Base-by-base conservation (phyloP, 345 rosid species). In the Laguncularia racemosa region DNA sequence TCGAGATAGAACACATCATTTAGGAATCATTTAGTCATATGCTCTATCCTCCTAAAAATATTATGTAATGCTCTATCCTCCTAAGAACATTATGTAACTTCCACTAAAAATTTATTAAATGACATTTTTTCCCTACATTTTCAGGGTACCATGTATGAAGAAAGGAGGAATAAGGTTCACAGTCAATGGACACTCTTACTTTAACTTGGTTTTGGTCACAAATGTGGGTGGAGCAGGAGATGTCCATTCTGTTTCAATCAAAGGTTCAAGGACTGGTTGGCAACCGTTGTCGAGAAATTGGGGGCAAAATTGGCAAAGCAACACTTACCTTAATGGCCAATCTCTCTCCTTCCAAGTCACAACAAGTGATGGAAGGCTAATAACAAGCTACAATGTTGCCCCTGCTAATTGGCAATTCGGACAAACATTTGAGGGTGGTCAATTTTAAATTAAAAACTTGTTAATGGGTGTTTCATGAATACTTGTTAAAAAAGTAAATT, bases 271-370 rank as follows among this genome's bases (percentile, higher is more conserved):
- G 16, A 64, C 92, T 3, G 84, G 84, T 44, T 91, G 98, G 98
- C 96, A 85, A 71, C 2, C 85, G 3, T 78, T 91, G 98, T 91
- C 98, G 2, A 81, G 98, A 57, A 91, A 91, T 38, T 91, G 98
- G 98, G 98, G 98, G 7, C 98, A 91, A 66, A 91, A 91, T 67
- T 91, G 98, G 98, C 98, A 91, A 62, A 91, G 98, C 78, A 91
- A 91, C 55, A 73, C 85, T 4, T 78, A 81, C 71, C 69, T 91
- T 26, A 92, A 92, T 45, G 95, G 82, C 47, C 98, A 88, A 57
- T 70, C 81, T 62, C 80, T 92, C 46, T 92, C 98, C 0, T 86
- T 92, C 53, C 92, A 86, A 40, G 91, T 91, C 43, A 91, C 93
- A 12, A 74, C 98, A 4, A 88, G 98, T 18, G 96, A 91, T 47